Conservation (phyloP, 768 basidiomycete species). For the Tulasnella sp. region DNA sequence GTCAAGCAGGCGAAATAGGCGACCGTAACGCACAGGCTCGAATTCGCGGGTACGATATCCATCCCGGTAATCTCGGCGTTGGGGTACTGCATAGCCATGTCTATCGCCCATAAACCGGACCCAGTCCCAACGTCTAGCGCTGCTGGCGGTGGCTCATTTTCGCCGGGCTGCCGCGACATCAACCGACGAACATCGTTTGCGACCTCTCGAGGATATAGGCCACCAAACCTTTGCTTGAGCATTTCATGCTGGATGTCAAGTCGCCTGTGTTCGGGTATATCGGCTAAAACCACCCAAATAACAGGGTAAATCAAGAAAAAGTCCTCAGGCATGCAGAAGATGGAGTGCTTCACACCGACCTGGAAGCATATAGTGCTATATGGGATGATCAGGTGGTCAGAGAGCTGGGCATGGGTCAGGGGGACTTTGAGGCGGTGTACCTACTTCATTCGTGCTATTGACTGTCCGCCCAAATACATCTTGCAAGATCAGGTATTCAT, state of each 20-base stretch:
- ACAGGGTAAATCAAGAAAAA: neutral
- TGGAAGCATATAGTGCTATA: slow-evolving; percentile 4
- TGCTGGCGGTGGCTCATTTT: too few relatives aligned
- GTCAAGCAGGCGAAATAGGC: too few relatives aligned
- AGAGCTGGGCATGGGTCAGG: neutral
- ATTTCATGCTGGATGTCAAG: slow-evolving; percentile 45
- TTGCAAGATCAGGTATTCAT: too few relatives aligned
- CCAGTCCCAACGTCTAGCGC: slow-evolving; percentile 8
- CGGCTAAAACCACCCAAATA: slow-evolving; percentile 32
- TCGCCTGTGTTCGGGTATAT: slow-evolving; percentile 44
- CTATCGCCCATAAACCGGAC: slow-evolving; percentile 8
- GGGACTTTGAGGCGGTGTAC: too few relatives aligned
- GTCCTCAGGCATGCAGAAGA: neutral
- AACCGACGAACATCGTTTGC: too few relatives aligned
- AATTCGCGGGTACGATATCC: slow-evolving; percentile 13
- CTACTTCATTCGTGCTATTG: too few relatives aligned
- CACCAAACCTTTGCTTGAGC: slow-evolving; percentile 41
- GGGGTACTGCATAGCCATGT: neutral
- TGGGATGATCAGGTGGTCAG: neutral
- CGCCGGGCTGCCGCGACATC: too few relatives aligned
- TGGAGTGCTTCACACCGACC: neutral
- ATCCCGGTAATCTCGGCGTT: neutral
- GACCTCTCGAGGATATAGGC: slow-evolving; percentile 41
- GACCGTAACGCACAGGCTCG: neutral
- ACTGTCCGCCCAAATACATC: too few relatives aligned